These are phyloP conservation scores for Xerocomus spinulosus DNA, from an alignment of 768 basidiomycete genomes.

Conservation along the genomic window DNA sequence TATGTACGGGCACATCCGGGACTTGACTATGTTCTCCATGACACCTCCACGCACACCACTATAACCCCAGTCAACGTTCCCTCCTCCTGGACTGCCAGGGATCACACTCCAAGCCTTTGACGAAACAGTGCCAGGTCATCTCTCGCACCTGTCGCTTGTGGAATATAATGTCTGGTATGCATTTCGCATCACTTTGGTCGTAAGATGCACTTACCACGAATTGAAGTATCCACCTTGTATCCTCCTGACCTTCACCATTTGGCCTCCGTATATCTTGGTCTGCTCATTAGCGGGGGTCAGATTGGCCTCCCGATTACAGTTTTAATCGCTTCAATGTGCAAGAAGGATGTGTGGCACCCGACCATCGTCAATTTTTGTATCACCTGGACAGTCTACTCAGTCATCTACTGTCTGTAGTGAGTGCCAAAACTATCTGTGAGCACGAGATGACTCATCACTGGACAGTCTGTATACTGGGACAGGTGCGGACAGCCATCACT, in stretches of 20 bases:
- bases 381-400: constrained; percentile 53
- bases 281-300: constrained; percentile 52
- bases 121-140: too few relatives aligned
- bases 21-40: constrained; percentile 8
- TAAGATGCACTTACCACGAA: neutral
- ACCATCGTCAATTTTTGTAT: constrained; percentile 54
- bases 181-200: neutral
- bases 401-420: constrained; percentile 49
- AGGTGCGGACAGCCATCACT: constrained; percentile 20
- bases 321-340: constrained; percentile 40
- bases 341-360: constrained; percentile 42
- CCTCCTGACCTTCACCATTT: constrained; percentile 29
- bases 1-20: constrained; percentile 3
- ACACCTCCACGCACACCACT: neutral
- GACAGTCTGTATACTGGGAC: constrained; percentile 33
- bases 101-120: neutral
- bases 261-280: constrained; percentile 37
- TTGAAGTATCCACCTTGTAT: constrained; percentile 3
- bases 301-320: constrained; percentile 48
- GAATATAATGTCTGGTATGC: constrained; percentile 17
- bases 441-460: constrained; percentile 7
- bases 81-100: too few relatives aligned
- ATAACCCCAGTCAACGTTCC: constrained; percentile 5
- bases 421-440: constrained; percentile 18
- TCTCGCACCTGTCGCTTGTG: neutral